Percentiles rank a stretch among this genome's conserved stretches.
phyloP scores from a whole-genome alignment of 805 yeast species.

The Candida alai region DNA sequence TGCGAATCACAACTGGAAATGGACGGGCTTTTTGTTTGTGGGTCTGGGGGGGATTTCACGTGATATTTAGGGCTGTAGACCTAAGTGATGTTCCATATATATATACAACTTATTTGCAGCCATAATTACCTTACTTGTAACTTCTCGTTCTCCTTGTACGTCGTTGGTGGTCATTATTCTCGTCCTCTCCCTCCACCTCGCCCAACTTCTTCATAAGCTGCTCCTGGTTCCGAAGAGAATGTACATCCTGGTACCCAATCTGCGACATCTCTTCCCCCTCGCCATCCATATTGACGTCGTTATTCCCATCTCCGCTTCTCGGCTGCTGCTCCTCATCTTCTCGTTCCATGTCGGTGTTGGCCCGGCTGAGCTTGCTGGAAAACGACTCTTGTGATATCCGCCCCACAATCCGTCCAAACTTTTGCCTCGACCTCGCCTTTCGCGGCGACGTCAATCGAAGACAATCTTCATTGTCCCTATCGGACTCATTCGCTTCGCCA shows the following conservation, averaged over 20 bases:
- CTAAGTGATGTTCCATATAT: constrained; percentile 1
- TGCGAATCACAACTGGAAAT: no score
- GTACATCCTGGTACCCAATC: constrained; percentile 20
- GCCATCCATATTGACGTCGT: constrained; percentile 15
- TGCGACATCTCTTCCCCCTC: constrained; percentile 20
- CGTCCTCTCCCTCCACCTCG: constrained; percentile 3
- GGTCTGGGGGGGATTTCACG: no score
- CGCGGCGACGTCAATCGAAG: constrained; percentile 50
- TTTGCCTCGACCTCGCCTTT: constrained; percentile 37
- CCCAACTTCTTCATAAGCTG: constrained; percentile 16
- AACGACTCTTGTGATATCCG: constrained; percentile 11
- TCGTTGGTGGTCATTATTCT: not conserved
- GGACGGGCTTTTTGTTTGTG: no score
- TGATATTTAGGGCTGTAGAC: constrained; percentile 2
- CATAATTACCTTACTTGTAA: not conserved
- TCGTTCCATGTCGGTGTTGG: not conserved
- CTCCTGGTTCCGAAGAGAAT: constrained; percentile 17
- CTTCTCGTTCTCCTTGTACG: constrained; percentile 4
- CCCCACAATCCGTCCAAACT: constrained; percentile 34
- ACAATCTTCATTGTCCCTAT: constrained; percentile 3
- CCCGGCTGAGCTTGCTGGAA: constrained; percentile 8
- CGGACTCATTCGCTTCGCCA: constrained; percentile 14
- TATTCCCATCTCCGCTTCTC: constrained; percentile 4
- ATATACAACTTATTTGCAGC: not conserved
- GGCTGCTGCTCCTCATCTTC: constrained; percentile 5